These are phyloP conservation scores for Cercophora newfieldiana DNA, from an alignment of 495 filamentous ascomycete species.

Conservation along the genomic window DNA sequence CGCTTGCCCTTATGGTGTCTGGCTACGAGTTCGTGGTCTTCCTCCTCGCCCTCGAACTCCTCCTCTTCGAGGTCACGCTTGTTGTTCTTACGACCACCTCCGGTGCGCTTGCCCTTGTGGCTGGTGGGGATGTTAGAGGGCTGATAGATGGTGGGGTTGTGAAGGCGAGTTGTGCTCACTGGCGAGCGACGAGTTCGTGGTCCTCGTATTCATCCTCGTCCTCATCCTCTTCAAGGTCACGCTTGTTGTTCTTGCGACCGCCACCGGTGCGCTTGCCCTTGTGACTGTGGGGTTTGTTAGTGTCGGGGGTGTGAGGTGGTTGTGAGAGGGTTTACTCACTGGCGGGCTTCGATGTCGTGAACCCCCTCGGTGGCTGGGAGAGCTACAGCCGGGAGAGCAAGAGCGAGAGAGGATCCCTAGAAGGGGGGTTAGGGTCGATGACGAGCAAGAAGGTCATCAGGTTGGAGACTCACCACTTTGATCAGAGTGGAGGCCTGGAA, in stretches of 20 bases:
- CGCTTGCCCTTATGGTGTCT: constrained; percentile 30
- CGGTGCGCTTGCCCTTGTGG: constrained; percentile 20
- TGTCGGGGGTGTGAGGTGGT: constrained; percentile 4
- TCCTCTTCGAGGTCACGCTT: constrained; percentile 17
- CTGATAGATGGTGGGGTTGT: no score
- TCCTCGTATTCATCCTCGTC: constrained; percentile 19
- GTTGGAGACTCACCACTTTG: constrained; percentile 23
- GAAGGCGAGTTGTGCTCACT: no score
- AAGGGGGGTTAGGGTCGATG: background rate
- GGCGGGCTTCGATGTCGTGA: constrained; percentile 21
- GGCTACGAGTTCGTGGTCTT: constrained; percentile 14
- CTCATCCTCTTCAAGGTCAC: background rate
- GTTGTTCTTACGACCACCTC: background rate
- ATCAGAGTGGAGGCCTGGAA: constrained; percentile 28
- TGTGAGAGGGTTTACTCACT: background rate
- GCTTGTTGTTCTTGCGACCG: background rate
- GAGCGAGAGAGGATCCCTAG: constrained; percentile 25
- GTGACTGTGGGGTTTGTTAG: constrained; percentile 16
- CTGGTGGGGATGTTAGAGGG: no score
- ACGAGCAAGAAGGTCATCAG: background rate
- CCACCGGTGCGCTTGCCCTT: background rate
- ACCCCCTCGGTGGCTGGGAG: constrained; percentile 6
- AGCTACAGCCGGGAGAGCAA: constrained; percentile 19
- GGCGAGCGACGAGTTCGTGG: constrained; percentile 12
- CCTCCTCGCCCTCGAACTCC: background rate